Base-by-base conservation (phyloP, 352 stramenopile genomes). In the Phytopythium kandeliae region DNA sequence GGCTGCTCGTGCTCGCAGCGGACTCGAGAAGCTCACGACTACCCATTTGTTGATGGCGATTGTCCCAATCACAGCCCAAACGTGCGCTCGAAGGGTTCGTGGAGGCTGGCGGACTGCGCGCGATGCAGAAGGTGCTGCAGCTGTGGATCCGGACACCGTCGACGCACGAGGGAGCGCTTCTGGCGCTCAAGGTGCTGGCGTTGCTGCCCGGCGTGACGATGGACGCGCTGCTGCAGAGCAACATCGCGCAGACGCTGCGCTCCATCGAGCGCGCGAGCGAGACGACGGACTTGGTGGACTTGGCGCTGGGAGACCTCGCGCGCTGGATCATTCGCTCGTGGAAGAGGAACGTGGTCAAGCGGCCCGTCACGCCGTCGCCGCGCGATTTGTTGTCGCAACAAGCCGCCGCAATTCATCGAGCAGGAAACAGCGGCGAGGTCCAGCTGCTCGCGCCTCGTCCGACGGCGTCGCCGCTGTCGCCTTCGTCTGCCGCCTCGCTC, bases 251-350 rank as follows among this genome's bases (percentile, higher is more conserved):
- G 22, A 84, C 72, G 13, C 52, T 88, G 38, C 62, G 68, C 17
- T 51, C 55, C 6, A 86, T 88, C 28, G 57, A 71, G 37, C 70
- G 69, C 24, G 35, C 65, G 15, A 79, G 69, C 47, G 37, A 58
- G 10, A 57, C 57, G 5, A 69, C 62, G 44, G 58, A 56, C 30
- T 43, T 85, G 43, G 64, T 88, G 25, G 69, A 76, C 31, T 10
- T 53, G 2, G 61, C 76, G 11, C 65, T 74, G 9, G 74, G 74
- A 16, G 77, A 86, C 41, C 47, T 86, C n/a, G 67, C 77, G 4
- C 56, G 71, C 16, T 85, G 71, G 72, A 72, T 86, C 25, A 79
- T 88, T 22, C 55, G 69, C n/a, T 73, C 69, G 24, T 88, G 77
- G 77, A 67, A 68, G 28, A 69, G 52, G 44, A 69, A 65, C 11